A percentile compares a stretch with the other conserved stretches of the same genome.
These are phyloP conservation scores for Dendrocalamus sinicus DNA, from an alignment of 176 grass and related monocot species.

Conservation along the genomic window DNA sequence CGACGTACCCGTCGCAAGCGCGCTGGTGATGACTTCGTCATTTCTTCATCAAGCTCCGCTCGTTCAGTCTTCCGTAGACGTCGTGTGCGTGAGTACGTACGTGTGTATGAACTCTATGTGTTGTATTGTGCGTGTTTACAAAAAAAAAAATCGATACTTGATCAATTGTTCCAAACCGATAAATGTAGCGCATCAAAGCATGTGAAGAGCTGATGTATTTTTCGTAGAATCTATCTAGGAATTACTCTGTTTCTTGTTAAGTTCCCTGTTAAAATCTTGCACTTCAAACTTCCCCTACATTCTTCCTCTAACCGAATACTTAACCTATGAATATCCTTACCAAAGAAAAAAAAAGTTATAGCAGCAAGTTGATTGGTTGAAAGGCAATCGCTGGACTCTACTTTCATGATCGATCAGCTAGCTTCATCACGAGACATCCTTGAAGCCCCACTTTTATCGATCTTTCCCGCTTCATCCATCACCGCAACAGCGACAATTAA, in stretches of 20 bases:
- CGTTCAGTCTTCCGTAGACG: too few species aligned
- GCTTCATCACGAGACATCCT: slow-evolving; percentile 56
- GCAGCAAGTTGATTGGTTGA: not conserved
- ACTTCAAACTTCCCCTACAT: not conserved
- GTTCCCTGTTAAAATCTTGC: too few species aligned
- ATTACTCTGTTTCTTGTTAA: too few species aligned
- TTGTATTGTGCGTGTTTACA: too few species aligned
- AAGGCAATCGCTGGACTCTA: not conserved
- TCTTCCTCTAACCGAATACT: not conserved
- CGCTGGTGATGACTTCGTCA: too few species aligned
- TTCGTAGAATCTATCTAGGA: too few species aligned
- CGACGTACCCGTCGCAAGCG: too few species aligned
- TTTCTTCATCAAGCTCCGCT: too few species aligned
- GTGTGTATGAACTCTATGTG: too few species aligned
- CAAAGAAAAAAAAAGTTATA: not conserved
- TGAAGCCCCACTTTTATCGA: slow-evolving; percentile 20
- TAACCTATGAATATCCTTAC: slow-evolving; percentile 6
- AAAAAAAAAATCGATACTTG: too few species aligned
- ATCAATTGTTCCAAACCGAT: not conserved
- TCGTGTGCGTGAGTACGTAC: too few species aligned
- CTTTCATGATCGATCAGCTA: slow-evolving; percentile 38
- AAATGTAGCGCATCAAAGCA: not conserved
- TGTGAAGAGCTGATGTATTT: too few species aligned
- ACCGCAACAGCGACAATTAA: not conserved
- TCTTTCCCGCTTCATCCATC: not conserved